Percentiles rank a stretch among this genome's conserved stretches.
These are phyloP conservation scores for Mimosa bimucronata DNA, from an alignment of 306 rosid species.

Conservation along the genomic window DNA sequence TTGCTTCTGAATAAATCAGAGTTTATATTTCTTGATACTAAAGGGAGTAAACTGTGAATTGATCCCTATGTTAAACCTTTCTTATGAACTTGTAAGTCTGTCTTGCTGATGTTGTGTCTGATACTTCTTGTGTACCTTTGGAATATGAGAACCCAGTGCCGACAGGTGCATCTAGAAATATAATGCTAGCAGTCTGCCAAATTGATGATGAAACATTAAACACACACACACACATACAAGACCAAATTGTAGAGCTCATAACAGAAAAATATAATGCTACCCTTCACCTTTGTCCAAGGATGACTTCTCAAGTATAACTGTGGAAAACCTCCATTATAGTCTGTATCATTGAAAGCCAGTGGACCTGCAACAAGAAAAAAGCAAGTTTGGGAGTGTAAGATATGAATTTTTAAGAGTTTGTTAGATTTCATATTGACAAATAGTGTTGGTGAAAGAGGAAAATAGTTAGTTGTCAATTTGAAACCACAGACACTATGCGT, in stretches of 20 bases:
- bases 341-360: neutral
- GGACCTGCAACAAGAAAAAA: neutral
- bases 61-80: neutral
- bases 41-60: neutral
- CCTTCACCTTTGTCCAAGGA: neutral
- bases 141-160: slow-evolving; percentile 1
- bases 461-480: too few relatives aligned
- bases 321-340: neutral
- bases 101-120: neutral
- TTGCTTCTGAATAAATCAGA: neutral
- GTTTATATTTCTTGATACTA: neutral
- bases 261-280: neutral
- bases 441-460: too few relatives aligned
- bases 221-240: too few relatives aligned
- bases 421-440: neutral
- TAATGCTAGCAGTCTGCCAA: slow-evolving; percentile 1
- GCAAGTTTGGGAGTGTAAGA: neutral
- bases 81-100: neutral
- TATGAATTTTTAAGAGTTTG: neutral
- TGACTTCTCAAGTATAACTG: neutral
- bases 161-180: slow-evolving; percentile 11
- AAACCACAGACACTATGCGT: too few relatives aligned
- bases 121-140: neutral
- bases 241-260: neutral
- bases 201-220: neutral